A percentile compares a stretch with the other conserved stretches of the same genome.
Evolutionary conservation across 2,329 filamentous ascomycete genomes (phyloP).

Genomic region (Mollisia scopiformis): DNA sequence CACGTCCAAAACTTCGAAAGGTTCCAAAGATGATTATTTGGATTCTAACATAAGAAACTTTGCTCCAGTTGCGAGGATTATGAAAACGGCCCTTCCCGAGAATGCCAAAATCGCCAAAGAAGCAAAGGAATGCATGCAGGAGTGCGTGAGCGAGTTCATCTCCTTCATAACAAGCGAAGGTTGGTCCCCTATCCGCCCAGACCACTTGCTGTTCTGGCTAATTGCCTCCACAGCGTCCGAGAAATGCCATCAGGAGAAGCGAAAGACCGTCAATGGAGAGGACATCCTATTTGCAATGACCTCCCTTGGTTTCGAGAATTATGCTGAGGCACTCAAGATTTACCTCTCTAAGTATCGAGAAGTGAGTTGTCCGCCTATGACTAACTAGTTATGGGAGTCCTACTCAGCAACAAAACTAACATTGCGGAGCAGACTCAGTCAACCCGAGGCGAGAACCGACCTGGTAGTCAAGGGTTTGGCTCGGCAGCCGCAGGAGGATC

Average conservation of each 20-base stretch:
- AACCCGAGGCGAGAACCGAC: constrained; percentile 64
- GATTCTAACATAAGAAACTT: constrained; percentile 96
- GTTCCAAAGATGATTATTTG: constrained; percentile 40
- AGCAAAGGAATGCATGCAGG: constrained; percentile 99
- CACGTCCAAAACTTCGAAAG: constrained; percentile 43
- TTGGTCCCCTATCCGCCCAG: constrained; percentile 48
- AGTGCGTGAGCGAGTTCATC: constrained; percentile 99
- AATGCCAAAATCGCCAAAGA: constrained; percentile 99
- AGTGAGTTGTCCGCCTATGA: constrained; percentile 60
- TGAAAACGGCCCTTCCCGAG: constrained; percentile 96
- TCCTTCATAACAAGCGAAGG: constrained; percentile 99
- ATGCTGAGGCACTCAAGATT: constrained; percentile 96
- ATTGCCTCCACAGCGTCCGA: constrained; percentile 74
- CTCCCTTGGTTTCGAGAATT: constrained; percentile 97
- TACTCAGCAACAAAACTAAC: neutral
- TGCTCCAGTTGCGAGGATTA: constrained; percentile 96
- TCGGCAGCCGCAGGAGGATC: constrained; percentile 43
- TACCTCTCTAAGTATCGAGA: constrained; percentile 97
- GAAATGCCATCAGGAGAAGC: constrained; percentile 99
- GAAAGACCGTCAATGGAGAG: constrained; percentile 98
- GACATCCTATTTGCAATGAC: constrained; percentile 99
- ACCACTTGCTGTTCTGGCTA: constrained; percentile 19
- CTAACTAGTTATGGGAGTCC: neutral
- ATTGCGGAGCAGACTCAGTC: constrained; percentile 68
- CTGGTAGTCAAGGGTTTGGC: constrained; percentile 57